Conservation (phyloP, 2,329 filamentous ascomycete genomes). For the Cordyceps tenuipes region DNA sequence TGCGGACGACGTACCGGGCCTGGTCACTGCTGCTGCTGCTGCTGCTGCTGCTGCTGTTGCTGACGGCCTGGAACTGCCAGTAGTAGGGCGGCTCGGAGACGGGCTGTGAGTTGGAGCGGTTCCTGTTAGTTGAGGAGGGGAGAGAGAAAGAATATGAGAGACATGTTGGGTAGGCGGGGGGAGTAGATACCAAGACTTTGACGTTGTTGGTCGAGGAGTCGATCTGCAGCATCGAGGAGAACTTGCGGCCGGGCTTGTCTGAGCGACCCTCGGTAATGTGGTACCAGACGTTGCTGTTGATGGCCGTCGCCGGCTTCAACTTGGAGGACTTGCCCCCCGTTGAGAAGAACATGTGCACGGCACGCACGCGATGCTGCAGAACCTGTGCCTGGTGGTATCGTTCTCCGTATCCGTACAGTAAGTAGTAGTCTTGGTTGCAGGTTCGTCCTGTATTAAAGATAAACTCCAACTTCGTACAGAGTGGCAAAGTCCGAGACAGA, state of each 20-base stretch:
- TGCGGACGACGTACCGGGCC: constrained; percentile 25
- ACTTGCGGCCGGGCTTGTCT: constrained; percentile 18
- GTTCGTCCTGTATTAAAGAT: no score
- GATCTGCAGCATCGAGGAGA: constrained; percentile 16
- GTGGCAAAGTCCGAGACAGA: no score
- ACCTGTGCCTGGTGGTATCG: no score
- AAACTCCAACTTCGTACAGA: no score
- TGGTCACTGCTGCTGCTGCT: constrained; percentile 4
- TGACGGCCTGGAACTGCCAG: constrained; percentile 21
- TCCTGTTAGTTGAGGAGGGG: neutral
- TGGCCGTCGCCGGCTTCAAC: constrained; percentile 15
- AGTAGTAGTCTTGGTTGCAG: no score
- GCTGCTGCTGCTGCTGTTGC: neutral
- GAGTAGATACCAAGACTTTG: neutral
- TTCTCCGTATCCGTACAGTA: no score
- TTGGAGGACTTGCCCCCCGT: constrained; percentile 11
- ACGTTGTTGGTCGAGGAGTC: neutral
- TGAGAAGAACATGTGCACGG: neutral
- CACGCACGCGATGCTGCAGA: no score
- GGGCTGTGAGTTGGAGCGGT: neutral
- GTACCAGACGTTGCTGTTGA: constrained; percentile 29
- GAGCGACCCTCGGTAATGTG: constrained; percentile 27
- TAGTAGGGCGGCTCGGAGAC: constrained; percentile 13
- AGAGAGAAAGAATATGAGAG: no score
- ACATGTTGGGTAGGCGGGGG: neutral